Base-by-base conservation (phyloP, 2,329 filamentous ascomycete genomes). In the Parastagonospora avenae region DNA sequence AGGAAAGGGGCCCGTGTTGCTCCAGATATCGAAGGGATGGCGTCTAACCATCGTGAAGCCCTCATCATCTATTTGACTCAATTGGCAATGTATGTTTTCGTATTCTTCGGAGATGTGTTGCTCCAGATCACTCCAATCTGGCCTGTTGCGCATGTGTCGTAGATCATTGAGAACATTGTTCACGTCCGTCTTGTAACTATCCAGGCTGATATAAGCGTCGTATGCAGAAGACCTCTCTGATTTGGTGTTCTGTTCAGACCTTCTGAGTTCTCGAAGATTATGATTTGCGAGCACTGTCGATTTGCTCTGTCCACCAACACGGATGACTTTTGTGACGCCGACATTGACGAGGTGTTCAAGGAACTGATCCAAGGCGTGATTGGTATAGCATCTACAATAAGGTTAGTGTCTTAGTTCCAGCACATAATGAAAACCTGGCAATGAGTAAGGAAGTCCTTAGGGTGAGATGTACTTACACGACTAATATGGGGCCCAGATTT, bases 241-340 rank as follows among this genome's bases (percentile, higher is more conserved):
- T 28, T 55, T 63, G 0, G 61, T 70, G 32, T 64, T 68, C 0
- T 32, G 27, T 39, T 67, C 60, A 9, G 14, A 32, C 14, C 59
- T 45, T 9, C 55, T 35, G 6, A 69, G 42, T 10, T 48, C 41
- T 2, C 77, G 72, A 5, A 89, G 75, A 47, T 83, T 86, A n/a
- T 80, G 64, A 0, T 63, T 62, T 8, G 79, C 62, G 0, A 90
- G 68, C 1, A 70, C 59, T 29, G 81, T 77, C 0, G 82, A 84
- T 52, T 85, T 83, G 1, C 79, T 84, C 10, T 77, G 77, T 1
- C 77, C 79, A 0, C 87, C 86, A 11, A 90, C 83, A 0, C 86
- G 83, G 28, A 89, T 78, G 16, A 89, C 77, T 7, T 82, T 74
- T 0, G 67, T 58, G 5, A 81, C 64, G 0, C 74, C 75, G 4